phyloP scores from a whole-genome alignment of 345 rosid genomes.

The Capsella bursapastoris region DNA sequence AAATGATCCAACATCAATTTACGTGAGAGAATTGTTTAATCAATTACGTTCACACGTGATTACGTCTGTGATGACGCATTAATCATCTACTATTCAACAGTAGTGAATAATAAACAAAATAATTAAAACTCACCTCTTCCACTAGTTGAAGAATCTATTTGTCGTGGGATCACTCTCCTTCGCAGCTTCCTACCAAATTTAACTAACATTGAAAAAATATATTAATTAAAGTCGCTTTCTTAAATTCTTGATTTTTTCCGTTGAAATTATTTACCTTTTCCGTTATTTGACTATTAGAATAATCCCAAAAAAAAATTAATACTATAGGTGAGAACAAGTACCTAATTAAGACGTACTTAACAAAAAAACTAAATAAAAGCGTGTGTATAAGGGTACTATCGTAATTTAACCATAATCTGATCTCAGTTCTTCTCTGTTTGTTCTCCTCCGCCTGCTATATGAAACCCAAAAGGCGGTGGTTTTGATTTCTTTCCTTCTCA shows the following conservation, averaged over 20 bases:
- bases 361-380: too few relatives aligned
- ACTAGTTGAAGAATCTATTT: constrained; percentile 12
- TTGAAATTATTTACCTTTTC: too few relatives aligned
- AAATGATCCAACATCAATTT: background rate
- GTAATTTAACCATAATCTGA: too few relatives aligned
- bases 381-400: too few relatives aligned
- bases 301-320: too few relatives aligned
- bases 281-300: too few relatives aligned
- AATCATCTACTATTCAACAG: background rate
- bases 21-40: constrained; percentile 6
- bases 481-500: background rate
- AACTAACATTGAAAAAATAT: background rate
- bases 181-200: constrained; percentile 2
- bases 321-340: too few relatives aligned
- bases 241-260: too few relatives aligned
- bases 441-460: constrained; percentile 7
- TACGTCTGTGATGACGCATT: constrained; percentile 33
- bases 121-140: constrained; percentile 26
- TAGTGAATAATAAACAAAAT: background rate
- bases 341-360: too few relatives aligned
- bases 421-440: too few relatives aligned
- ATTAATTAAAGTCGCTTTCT: background rate
- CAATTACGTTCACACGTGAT: background rate
- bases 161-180: constrained; percentile 31
- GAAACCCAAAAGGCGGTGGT: background rate